phyloP scores from a whole-genome alignment of 2,329 filamentous ascomycete genomes.

The Atkinsonella hypoxylon region DNA sequence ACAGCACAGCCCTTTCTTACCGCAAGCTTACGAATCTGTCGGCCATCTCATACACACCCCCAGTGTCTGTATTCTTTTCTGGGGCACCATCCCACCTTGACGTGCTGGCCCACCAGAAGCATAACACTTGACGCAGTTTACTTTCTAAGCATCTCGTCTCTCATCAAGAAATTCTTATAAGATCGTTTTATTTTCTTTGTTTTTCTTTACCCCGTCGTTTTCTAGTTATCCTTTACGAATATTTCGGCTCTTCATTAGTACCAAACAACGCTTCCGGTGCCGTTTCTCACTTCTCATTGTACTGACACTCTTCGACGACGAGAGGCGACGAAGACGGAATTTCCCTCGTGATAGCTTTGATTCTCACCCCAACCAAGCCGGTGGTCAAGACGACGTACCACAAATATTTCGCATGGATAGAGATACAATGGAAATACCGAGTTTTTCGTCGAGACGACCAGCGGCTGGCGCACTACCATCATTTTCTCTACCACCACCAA shows the following conservation, averaged over 20 bases:
- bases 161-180: not conserved
- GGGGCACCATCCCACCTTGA: not conserved
- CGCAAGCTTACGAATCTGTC: not conserved
- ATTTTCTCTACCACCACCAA: constrained; percentile 24
- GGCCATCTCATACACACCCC: not conserved
- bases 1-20: not conserved
- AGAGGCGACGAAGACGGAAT: not conserved
- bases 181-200: not conserved
- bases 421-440: constrained; percentile 18
- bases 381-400: not conserved
- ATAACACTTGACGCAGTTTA: not conserved
- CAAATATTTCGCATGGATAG: not conserved
- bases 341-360: not conserved
- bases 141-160: not conserved
- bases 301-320: constrained; percentile 1
- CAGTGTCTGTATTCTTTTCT: not conserved
- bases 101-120: not conserved
- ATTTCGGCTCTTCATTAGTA: not conserved
- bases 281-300: not conserved
- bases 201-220: not conserved
- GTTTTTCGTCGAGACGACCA: constrained; percentile 23
- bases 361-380: not conserved
- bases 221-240: not conserved
- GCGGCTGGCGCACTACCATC: constrained; percentile 22
- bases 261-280: not conserved